Evolutionary conservation across 2,329 filamentous ascomycete species (phyloP).

Genomic region (Xylariaceae sp.): DNA sequence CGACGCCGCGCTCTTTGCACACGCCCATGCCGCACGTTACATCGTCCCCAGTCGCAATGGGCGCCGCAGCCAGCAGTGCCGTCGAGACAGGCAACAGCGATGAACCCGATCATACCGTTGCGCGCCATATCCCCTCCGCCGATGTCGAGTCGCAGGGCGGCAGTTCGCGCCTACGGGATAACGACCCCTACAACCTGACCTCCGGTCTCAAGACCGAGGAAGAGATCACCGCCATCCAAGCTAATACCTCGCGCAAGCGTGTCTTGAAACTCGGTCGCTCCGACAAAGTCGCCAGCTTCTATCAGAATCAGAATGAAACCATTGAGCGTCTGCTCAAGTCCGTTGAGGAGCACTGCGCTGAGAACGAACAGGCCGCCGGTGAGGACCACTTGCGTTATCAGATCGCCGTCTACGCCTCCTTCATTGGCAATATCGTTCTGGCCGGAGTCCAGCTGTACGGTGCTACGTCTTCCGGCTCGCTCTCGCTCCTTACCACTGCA

Average conservation of each 20-base stretch:
- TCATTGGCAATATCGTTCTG: constrained; percentile 76
- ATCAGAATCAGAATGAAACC: constrained; percentile 86
- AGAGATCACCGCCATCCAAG: constrained; percentile 73
- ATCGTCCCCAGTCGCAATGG: neutral
- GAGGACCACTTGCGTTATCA: constrained; percentile 76
- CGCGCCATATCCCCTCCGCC: constrained; percentile 37
- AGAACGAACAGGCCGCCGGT: constrained; percentile 73
- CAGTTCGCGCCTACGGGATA: constrained; percentile 46
- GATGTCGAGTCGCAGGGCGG: constrained; percentile 44
- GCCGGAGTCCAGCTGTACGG: constrained; percentile 83
- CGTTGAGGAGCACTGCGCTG: constrained; percentile 83
- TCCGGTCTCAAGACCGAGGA: constrained; percentile 70
- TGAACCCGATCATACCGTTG: constrained; percentile 34
- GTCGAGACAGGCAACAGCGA: constrained; percentile 37
- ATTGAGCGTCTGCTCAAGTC: constrained; percentile 89
- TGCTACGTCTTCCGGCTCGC: constrained; percentile 79
- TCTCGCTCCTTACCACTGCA: constrained; percentile 97
- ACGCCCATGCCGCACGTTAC: too few species aligned
- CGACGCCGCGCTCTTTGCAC: too few species aligned
- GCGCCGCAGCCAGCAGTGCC: constrained; percentile 42
- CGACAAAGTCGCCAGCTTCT: constrained; percentile 71
- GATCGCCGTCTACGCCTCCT: constrained; percentile 63
- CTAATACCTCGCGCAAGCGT: constrained; percentile 77
- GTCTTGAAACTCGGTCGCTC: constrained; percentile 37
- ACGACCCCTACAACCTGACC: constrained; percentile 79